Evolutionary conservation across 257 asterid species (phyloP), one percentile per base, ranked within the genome.

Genomic region (Nicotiana obtusifolia): DNA sequence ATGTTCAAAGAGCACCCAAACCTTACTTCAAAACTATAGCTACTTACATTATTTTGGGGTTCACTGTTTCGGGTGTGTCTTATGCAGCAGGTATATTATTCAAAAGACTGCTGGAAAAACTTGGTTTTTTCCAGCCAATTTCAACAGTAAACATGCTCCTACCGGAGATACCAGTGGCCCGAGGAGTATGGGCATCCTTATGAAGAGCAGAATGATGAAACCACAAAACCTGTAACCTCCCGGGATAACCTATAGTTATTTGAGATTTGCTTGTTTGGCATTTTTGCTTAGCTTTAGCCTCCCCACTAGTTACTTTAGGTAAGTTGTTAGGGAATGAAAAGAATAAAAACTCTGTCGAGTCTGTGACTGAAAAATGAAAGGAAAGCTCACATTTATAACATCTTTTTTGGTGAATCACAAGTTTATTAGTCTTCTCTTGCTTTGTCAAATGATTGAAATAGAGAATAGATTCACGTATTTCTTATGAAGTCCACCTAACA

Each of bases 61-160:
- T 92, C 69, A 80, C 83, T 87, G 94, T 80, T 73, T 89, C 97
- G 0, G 97, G 96, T 5, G 85, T 92, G 26, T 88, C 94, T 1
- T 93, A 87, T 64, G 95, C 88, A 28, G 94, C 90, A 10, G 97
- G 98, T 8, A 79, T 52, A 35, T 71, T 91, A 52, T 84, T 90
- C 61, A 90, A 87, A 33, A 86, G 90, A n/a, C 84, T 94, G n/a
- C 81, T 94, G 84, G 85, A 85, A 81, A 86, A 88, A 89, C 87
- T 90, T 15, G 92, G 91, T 37, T 56, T 89, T 81, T 89, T 95
- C 80, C 65, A 83, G 71, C 16, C 96, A n/a, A 84, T 86, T 84
- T 75, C 94, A 3, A 78, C 81, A 52, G 61, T 87, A 57, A 77
- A 79, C 75, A 28, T 85, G 53, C 17, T 64, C 41, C 49, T 78